These are phyloP conservation scores for Jaminaea rosea DNA, from an alignment of 1,284 basidiomycete species.

Conservation along the genomic window DNA sequence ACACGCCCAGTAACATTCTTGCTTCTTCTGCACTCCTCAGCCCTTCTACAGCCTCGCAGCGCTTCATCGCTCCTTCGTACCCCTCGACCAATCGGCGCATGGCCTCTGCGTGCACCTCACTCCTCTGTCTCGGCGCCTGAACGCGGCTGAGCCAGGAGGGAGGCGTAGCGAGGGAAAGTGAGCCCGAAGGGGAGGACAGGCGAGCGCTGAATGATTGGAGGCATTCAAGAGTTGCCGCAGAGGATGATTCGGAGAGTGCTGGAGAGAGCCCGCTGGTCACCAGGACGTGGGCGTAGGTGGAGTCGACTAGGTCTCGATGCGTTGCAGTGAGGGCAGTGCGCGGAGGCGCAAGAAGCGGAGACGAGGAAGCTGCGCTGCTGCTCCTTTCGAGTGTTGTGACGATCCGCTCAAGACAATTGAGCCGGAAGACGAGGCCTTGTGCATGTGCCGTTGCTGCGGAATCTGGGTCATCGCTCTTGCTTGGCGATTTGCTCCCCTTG, in stretches of 20 bases:
- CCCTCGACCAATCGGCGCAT: conserved; percentile 11
- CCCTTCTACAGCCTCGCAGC: neutral
- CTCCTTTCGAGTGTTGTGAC: neutral
- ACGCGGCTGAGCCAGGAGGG: conserved; percentile 12
- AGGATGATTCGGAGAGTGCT: neutral
- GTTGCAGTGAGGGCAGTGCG: conserved; percentile 1
- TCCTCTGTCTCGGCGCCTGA: conserved; percentile 9
- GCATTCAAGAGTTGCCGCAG: conserved; percentile 1
- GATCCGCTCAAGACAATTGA: conserved; percentile 8
- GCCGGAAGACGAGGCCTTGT: conserved; percentile 4
- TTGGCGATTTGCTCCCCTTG: conserved; percentile 4
- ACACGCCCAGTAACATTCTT: conserved; percentile 19
- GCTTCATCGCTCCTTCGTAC: conserved; percentile 13
- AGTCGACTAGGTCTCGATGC: neutral
- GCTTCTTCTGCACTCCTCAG: conserved; percentile 15
- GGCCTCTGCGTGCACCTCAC: conserved; percentile 13
- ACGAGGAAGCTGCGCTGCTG: conserved; percentile 4
- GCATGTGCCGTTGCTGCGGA: conserved; percentile 17
- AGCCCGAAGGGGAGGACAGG: conserved; percentile 17
- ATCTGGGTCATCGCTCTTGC: conserved; percentile 9
- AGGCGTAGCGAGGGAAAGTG: conserved; percentile 10
- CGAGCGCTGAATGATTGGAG: conserved; percentile 14
- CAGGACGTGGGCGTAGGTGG: neutral
- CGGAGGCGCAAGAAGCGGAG: neutral
- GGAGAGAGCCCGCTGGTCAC: conserved; percentile 3